Evolutionary conservation across 768 basidiomycete genomes (phyloP).

Genomic region (Lactarius pseudohatsudake): DNA sequence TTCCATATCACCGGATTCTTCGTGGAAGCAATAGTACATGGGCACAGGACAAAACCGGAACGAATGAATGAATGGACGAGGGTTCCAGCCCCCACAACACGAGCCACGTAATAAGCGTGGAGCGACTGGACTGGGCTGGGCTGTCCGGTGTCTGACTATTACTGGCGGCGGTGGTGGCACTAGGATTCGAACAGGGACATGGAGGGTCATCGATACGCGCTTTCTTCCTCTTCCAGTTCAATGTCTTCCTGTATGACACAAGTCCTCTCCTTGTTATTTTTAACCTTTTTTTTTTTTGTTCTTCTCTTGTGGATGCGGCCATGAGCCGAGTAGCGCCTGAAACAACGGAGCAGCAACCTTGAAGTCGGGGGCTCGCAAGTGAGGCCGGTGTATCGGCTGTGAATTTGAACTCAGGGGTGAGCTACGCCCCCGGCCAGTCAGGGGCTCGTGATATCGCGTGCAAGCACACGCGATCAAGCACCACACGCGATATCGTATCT

Average conservation of each 20-base stretch:
- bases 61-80: neutral
- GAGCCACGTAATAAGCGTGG: conserved; percentile 7
- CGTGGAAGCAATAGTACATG: neutral
- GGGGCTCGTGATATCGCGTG: neutral
- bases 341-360: neutral
- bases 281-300: too few species aligned
- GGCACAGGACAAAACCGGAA: neutral
- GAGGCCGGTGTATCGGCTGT: neutral
- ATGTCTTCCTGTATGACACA: too few species aligned
- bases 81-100: neutral
- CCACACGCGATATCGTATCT: too few species aligned
- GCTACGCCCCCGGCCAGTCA: neutral
- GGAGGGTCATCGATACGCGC: neutral
- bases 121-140: neutral
- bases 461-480: neutral
- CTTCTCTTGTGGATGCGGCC: too few species aligned
- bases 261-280: neutral
- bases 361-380: too few species aligned
- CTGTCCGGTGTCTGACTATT: neutral
- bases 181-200: neutral
- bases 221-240: neutral
- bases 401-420: neutral
- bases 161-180: neutral
- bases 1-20: neutral
- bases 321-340: too few species aligned